These are phyloP conservation scores for Penicillium sp. DNA, from an alignment of 2,329 filamentous ascomycete genomes.

Conservation along the genomic window DNA sequence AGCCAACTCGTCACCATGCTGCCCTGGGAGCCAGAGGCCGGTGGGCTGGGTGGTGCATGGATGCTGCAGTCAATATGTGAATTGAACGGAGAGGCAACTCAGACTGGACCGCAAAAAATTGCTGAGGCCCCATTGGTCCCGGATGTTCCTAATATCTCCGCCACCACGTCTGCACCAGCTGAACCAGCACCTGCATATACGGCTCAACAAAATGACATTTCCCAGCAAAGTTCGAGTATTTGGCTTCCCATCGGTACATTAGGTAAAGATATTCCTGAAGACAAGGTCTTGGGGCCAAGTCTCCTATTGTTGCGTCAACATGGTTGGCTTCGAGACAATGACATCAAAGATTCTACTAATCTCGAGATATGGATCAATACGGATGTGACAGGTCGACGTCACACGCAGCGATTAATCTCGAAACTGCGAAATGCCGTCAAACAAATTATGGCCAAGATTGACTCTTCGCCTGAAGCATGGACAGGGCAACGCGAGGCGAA, in stretches of 20 bases:
- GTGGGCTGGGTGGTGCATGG: not conserved
- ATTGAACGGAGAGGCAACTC: not conserved
- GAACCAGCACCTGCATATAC: not conserved
- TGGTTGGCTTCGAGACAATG: conserved; percentile 37
- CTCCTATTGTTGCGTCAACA: conserved; percentile 31
- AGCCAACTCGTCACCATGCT: not conserved
- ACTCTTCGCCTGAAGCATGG: conserved; percentile 43
- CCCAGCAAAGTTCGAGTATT: not conserved
- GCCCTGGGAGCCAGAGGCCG: not conserved
- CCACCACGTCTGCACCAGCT: not conserved
- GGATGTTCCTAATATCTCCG: not conserved
- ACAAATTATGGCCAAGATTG: conserved; percentile 41
- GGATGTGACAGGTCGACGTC: conserved; percentile 38
- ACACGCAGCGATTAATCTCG: conserved; percentile 34
- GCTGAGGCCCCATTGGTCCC: not conserved
- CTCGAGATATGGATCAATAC: conserved; percentile 43
- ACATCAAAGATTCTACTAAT: conserved; percentile 19
- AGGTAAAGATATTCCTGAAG: not conserved
- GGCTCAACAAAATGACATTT: not conserved
- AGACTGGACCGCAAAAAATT: not conserved
- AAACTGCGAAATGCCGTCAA: conserved; percentile 39
- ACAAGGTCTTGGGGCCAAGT: conserved; percentile 21
- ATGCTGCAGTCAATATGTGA: not conserved
- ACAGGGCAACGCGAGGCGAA: conserved; percentile 24
- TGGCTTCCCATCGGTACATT: conserved; percentile 10